Base-by-base conservation (phyloP, 2,329 filamentous ascomycete species). In the Ambrosiella beaveri region DNA sequence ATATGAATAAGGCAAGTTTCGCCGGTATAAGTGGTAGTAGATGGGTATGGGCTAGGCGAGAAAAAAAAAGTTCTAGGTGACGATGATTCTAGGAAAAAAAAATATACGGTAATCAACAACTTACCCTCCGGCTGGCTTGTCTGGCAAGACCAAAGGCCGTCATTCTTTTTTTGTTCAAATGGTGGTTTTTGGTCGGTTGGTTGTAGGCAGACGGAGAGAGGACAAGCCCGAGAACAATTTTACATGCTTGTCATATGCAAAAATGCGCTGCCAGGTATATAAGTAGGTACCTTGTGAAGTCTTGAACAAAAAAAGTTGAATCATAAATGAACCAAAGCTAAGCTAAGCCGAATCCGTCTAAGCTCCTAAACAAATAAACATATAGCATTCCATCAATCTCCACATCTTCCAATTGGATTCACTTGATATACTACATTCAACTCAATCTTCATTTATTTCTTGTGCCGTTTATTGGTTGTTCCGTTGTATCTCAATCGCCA, bases 81-180 rank as follows among this genome's bases (percentile, higher is more conserved):
- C n/a, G n/a, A 17, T 13, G 1, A 15, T 15, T 8, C 19, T 17
- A 41, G 13, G 19, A 15, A 2, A 47, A 47, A n/a, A 12, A 47
- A 47, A 47, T 39, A 15, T 1, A 40, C 5, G 40, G 45, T 11
- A 36, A 15, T 5, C 13, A 44, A 49, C 65, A 57, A 69, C 69
- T 71, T 65, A 74, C 71, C 65, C 71, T 70, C 63, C 70, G 71
- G 66, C 74, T 72, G 62, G 74, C 73, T 64, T 74, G 73, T 64
- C 71, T 70, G 64, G 71, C 73, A 63, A 76, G 68, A 66, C 74
- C 70, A 69, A 77, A 74, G 69, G 74, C 68, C 67, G 74, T 73
- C 75, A 77, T 27, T 27, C 27, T 49, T 41, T 27, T 49, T 41
- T 47, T 13, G 44, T 19, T n/a, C 13, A n/a, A 8, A 17, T 13